These are phyloP conservation scores for Blastomyces silverae DNA, from an alignment of 2,329 filamentous ascomycete species.

Conservation along the genomic window DNA sequence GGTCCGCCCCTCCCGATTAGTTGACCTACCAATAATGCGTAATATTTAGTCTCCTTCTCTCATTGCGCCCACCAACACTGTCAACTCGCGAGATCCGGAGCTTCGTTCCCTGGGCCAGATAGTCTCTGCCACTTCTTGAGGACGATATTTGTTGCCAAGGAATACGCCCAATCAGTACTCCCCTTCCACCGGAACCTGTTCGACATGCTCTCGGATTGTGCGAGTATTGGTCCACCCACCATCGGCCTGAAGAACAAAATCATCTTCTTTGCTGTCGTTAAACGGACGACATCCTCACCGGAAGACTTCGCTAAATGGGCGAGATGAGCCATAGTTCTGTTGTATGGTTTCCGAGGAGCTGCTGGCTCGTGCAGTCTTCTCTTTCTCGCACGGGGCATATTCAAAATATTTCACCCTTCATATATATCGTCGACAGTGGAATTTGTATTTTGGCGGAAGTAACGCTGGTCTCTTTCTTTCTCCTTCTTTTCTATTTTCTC, in stretches of 20 bases:
- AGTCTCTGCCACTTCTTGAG: background rate
- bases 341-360: too few relatives aligned
- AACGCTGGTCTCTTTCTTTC: background rate
- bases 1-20: background rate
- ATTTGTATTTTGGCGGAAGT: slow-evolving; percentile 7
- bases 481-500: slow-evolving; percentile 1
- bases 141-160: background rate
- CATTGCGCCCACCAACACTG: background rate
- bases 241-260: background rate
- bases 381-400: slow-evolving; percentile 14
- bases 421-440: slow-evolving; percentile 12
- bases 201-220: background rate
- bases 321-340: background rate
- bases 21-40: background rate
- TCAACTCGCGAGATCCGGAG: background rate
- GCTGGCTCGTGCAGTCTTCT: background rate
- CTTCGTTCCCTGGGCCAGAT: background rate
- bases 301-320: background rate
- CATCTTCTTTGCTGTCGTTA: slow-evolving; percentile 1
- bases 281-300: background rate
- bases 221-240: background rate
- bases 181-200: background rate
- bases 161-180: background rate
- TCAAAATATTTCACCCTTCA: slow-evolving; percentile 1
- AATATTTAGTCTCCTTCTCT: background rate